A percentile compares a stretch with the other conserved stretches of the same genome.
Evolutionary conservation across 306 rosid species (phyloP).

Genomic region (Senna tora): DNA sequence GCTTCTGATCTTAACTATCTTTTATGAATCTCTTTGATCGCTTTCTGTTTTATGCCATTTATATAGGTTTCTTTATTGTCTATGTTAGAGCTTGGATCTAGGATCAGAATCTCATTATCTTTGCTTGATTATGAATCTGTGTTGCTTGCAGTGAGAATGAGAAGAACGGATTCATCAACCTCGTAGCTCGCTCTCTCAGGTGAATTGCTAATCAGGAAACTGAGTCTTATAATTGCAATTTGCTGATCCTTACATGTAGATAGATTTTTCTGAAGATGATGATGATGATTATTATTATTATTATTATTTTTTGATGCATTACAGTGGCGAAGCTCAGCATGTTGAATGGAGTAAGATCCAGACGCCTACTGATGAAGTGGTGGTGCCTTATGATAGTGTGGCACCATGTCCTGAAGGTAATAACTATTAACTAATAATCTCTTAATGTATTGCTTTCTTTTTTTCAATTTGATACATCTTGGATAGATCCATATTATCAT

Average conservation of each 20-base stretch:
- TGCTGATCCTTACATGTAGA: conserved; percentile 6
- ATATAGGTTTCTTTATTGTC: neutral
- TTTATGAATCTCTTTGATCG: neutral
- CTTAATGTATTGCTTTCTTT: neutral
- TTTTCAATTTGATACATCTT: conserved; percentile 2
- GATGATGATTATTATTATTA: too few species aligned
- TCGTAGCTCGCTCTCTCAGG: conserved; percentile 80
- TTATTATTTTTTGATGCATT: conserved; percentile 3
- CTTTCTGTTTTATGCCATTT: neutral
- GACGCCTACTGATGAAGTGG: conserved; percentile 96
- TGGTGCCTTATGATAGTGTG: conserved; percentile 86
- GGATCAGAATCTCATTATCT: conserved; percentile 3
- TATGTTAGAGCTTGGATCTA: conserved; percentile 1
- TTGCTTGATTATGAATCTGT: neutral
- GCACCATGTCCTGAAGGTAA: conserved; percentile 74
- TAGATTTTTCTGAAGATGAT: conserved; percentile 1
- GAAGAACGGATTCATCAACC: conserved; percentile 25
- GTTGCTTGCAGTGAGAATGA: conserved; percentile 11
- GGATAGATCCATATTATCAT: conserved; percentile 10
- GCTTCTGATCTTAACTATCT: neutral
- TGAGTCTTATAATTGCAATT: conserved; percentile 15
- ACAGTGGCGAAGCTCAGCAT: conserved; percentile 90
- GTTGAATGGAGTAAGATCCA: conserved; percentile 99
- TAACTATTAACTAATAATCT: conserved; percentile 36
- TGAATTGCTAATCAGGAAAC: conserved; percentile 26